These are phyloP conservation scores for Pholiota conissans DNA, from an alignment of 768 basidiomycete genomes.

Conservation along the genomic window DNA sequence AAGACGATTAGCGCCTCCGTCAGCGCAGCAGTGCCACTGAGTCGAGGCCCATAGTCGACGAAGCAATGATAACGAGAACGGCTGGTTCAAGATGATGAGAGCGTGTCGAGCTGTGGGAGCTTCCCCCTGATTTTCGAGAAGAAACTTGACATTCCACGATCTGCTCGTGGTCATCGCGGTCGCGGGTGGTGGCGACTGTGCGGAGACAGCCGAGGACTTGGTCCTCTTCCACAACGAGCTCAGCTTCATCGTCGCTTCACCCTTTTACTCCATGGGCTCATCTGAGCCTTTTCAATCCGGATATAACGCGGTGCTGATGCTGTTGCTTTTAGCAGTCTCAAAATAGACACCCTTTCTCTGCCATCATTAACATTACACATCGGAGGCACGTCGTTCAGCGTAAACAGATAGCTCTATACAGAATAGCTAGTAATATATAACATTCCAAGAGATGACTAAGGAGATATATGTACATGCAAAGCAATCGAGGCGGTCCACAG, in stretches of 20 bases:
- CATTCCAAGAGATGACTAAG: not conserved
- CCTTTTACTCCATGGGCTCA: not conserved
- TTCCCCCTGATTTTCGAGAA: conserved; percentile 17
- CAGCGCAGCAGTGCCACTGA: conserved; percentile 70
- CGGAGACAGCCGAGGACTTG: conserved; percentile 2
- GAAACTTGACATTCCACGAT: conserved; percentile 45
- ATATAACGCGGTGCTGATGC: not conserved
- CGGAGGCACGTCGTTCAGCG: no score
- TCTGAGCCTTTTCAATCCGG: not conserved
- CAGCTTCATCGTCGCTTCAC: not conserved
- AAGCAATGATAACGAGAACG: conserved; percentile 68
- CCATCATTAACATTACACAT: no score
- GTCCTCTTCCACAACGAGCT: not conserved
- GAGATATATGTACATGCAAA: conserved; percentile 4
- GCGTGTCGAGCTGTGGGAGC: conserved; percentile 35
- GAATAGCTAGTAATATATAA: not conserved
- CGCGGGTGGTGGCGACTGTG: not conserved
- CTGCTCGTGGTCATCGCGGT: conserved; percentile 13
- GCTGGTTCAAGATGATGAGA: conserved; percentile 89
- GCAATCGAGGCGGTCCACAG: not conserved
- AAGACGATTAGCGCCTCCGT: conserved; percentile 86
- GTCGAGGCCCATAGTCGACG: conserved; percentile 55
- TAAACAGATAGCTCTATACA: not conserved
- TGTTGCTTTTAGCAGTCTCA: no score
- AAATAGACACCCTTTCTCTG: no score